These are phyloP conservation scores for Musa itinerans DNA, from an alignment of 176 grass and related monocot genomes.

Conservation along the genomic window DNA sequence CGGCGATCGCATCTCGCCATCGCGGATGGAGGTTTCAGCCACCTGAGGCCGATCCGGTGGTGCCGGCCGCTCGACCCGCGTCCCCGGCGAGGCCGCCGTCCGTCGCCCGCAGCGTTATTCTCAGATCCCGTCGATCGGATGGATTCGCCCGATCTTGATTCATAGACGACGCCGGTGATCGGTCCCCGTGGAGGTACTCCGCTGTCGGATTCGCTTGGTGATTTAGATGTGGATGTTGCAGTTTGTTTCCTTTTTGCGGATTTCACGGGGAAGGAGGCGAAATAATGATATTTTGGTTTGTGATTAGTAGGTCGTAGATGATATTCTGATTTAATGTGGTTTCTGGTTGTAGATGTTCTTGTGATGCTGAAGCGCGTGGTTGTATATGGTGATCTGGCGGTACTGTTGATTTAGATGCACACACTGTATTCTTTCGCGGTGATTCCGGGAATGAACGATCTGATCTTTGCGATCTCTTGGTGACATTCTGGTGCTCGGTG, in stretches of 20 bases:
- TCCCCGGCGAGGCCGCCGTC: constrained; percentile 24
- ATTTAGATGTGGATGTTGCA: no score
- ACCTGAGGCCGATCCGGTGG: constrained; percentile 16
- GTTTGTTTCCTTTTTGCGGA: not conserved
- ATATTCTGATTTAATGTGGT: not conserved
- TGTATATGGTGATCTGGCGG: constrained; percentile 15
- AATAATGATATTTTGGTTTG: not conserved
- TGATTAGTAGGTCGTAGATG: not conserved
- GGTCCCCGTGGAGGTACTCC: not conserved
- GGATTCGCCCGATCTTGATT: not conserved
- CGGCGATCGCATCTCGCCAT: constrained; percentile 24
- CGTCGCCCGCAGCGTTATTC: not conserved
- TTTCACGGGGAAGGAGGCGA: not conserved
- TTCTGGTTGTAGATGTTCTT: not conserved
- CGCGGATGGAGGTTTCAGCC: constrained; percentile 52
- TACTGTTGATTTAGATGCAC: not conserved
- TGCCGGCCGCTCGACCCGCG: constrained; percentile 12
- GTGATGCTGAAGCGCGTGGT: not conserved
- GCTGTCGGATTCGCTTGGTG: not conserved
- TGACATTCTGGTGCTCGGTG: not conserved
- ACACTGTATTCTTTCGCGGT: not conserved
- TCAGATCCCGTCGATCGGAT: not conserved
- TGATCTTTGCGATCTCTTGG: not conserved
- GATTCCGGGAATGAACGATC: not conserved
- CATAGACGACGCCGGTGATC: not conserved